Base-by-base conservation (phyloP, 768 basidiomycete species). In the Terana coerulea region DNA sequence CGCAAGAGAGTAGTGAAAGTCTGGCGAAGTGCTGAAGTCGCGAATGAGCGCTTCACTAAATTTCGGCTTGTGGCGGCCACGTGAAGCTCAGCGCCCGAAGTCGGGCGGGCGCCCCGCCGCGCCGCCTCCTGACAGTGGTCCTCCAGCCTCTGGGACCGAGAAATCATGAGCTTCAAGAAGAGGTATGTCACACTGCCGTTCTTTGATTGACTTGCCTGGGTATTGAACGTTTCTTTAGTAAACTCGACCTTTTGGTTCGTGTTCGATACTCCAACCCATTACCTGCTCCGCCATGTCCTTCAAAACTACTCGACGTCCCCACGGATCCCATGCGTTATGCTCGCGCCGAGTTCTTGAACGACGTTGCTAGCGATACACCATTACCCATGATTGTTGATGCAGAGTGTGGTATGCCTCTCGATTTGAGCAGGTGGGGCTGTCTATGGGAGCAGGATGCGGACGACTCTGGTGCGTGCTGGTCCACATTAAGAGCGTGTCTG, bases 321-420 rank as follows among this genome's bases (percentile, higher is more conserved):
- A 97, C 95, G 29, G 80, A 89, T 64, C 86, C 93, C 5, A 78
- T 80, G 65, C 88, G 95, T 37, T 93, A 97, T 66, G 87, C 91
- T 14, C 80, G 81, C 17, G 88, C 91, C 5, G 89, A 89, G 59
- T 95, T 93, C 59, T 78, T 95, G 30, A 81, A 89, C 55, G 78
- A 84, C 5, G 72, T 97, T 31, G 87, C 89, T 0, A 82, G 84
- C 47, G 90, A 91, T 42, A 81, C 84, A 10, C 87, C 89, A 0
- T 66, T 97, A 17, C 95, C 97, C 0, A 94, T 98, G 91, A 87
- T 98, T 57, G 87, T 98, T 1, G 97, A 99, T 60, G 91, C 91
- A 0, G 97, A 99, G 66, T 87, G 86, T 58, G 97, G 97, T 0
- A 95, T 99, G 94, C 94, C 95, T 0, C 69, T 99, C 22, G 91